Percentiles rank a stretch among this genome's conserved stretches.
Conservation (phyloP, 1,284 basidiomycete genomes). For the Stygiomarasmius scandens region DNA sequence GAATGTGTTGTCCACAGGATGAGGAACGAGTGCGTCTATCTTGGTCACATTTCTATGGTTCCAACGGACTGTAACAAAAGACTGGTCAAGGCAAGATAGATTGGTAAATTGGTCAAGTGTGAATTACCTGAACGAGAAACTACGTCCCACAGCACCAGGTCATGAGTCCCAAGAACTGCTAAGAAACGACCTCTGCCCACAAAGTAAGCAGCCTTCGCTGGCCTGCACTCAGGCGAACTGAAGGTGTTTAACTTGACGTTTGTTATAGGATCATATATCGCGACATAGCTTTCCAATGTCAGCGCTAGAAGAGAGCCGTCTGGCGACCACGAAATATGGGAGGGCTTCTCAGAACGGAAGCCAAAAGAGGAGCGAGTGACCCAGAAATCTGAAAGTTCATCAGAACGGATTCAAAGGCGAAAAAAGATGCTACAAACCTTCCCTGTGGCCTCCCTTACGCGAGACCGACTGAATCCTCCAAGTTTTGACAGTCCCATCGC, state of each 20-base stretch:
- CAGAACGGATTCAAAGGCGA: slow-evolving; percentile 15
- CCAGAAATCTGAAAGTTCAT: slow-evolving; percentile 70
- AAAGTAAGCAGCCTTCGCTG: slow-evolving; percentile 56
- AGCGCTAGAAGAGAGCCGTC: slow-evolving; percentile 89
- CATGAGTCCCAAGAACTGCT: slow-evolving; percentile 51
- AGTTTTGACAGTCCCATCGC: slow-evolving; percentile 70
- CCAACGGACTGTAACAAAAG: slow-evolving; percentile 56
- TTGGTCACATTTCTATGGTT: slow-evolving; percentile 41
- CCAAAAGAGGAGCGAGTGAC: slow-evolving; percentile 69
- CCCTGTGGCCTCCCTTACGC: slow-evolving; percentile 45
- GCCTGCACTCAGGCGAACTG: slow-evolving; percentile 54
- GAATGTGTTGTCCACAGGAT: slow-evolving; percentile 61
- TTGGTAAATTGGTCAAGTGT: slow-evolving; percentile 16
- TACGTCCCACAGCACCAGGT: slow-evolving; percentile 82
- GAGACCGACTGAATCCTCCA: slow-evolving; percentile 62
- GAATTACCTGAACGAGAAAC: slow-evolving; percentile 68
- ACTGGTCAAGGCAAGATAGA: not conserved
- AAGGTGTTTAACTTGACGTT: slow-evolving; percentile 71
- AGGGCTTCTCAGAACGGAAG: slow-evolving; percentile 72
- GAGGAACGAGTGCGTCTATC: slow-evolving; percentile 52
- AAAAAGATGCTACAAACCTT: slow-evolving; percentile 43
- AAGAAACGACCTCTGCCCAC: slow-evolving; percentile 71
- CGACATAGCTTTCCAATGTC: slow-evolving; percentile 68
- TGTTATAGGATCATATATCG: slow-evolving; percentile 77
- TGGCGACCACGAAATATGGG: slow-evolving; percentile 75